Percentiles rank a stretch among this genome's conserved stretches.
These are phyloP conservation scores for Arabis alpina DNA, from an alignment of 345 rosid species.

Conservation along the genomic window DNA sequence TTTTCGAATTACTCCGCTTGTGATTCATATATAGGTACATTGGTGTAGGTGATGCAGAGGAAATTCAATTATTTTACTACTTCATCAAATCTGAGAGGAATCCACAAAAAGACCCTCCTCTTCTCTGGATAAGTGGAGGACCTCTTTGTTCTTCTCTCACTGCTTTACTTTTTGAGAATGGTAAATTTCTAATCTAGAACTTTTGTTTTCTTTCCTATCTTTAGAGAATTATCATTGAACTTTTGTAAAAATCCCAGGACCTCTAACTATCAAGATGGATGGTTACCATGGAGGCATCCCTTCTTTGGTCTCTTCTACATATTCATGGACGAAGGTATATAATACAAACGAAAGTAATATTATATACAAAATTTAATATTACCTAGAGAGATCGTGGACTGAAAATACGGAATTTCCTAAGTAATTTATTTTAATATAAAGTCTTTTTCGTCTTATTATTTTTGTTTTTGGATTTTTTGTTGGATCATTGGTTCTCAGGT, in stretches of 20 bases:
- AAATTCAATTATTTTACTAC: constrained; percentile 3
- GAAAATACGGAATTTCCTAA: too few species aligned
- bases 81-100: constrained; percentile 10
- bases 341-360: background rate
- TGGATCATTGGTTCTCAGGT: background rate
- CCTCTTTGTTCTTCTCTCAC: background rate
- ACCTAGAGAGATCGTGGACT: too few species aligned
- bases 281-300: background rate
- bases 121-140: background rate
- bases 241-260: background rate
- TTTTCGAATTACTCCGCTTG: background rate
- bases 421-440: too few species aligned
- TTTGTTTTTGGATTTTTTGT: too few species aligned
- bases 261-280: background rate
- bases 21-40: constrained; percentile 8
- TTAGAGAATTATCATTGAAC: background rate
- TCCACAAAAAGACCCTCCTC: background rate
- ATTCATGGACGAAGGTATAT: constrained; percentile 1
- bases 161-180: background rate
- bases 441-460: too few species aligned
- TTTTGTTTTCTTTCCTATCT: background rate
- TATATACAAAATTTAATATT: too few species aligned
- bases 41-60: constrained; percentile 4
- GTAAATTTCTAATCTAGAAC: background rate
- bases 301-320: too few species aligned